Evolutionary conservation across 345 rosid genomes (phyloP).

Genomic region (Moringa oleifera): DNA sequence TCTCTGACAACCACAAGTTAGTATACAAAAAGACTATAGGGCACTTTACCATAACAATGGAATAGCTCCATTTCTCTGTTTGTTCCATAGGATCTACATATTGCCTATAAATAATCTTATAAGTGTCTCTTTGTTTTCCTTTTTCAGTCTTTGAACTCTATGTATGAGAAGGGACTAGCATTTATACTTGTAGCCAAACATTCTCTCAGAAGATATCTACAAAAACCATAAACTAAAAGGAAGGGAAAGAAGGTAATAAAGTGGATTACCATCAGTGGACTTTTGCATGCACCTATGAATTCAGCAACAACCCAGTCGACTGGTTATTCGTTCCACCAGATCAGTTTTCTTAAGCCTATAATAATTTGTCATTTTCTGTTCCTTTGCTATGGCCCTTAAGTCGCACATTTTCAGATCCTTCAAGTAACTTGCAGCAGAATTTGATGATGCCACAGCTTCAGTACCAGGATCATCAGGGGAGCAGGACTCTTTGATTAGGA

Average conservation of each 20-base stretch:
- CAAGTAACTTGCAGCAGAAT: conserved; percentile 25
- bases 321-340: conserved; percentile 37
- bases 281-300: conserved; percentile 12
- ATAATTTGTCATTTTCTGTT: conserved; percentile 35
- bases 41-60: too few relatives aligned
- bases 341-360: conserved; percentile 38
- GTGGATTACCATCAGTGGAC: conserved; percentile 17
- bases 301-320: conserved; percentile 19
- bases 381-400: conserved; percentile 50
- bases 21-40: too few relatives aligned
- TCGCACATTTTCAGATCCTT: conserved; percentile 38
- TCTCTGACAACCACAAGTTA: too few relatives aligned
- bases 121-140: too few relatives aligned
- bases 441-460: conserved; percentile 3
- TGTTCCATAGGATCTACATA: too few relatives aligned
- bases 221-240: not conserved
- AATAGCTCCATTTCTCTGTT: too few relatives aligned
- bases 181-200: too few relatives aligned
- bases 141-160: too few relatives aligned
- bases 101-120: too few relatives aligned
- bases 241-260: too few relatives aligned
- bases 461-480: conserved; percentile 15
- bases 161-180: too few relatives aligned
- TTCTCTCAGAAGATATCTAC: not conserved
- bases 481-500: conserved; percentile 3